A percentile compares a stretch with the other conserved stretches of the same genome.
These are phyloP conservation scores for Monosporozyma aquatica DNA, from an alignment of 805 yeast species.

Conservation along the genomic window DNA sequence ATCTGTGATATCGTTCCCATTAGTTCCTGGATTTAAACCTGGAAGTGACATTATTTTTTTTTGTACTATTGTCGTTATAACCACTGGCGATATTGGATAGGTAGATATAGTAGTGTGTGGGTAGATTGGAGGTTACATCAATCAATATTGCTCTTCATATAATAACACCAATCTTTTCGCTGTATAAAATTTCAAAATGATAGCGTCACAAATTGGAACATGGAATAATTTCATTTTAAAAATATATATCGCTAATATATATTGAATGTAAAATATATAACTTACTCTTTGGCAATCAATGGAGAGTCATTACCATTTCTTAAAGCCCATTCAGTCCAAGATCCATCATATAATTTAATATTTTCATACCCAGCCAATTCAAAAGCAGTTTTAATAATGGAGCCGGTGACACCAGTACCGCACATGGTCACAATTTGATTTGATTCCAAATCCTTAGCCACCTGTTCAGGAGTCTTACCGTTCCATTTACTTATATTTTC, in stretches of 20 bases:
- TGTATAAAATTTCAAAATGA: too few relatives aligned
- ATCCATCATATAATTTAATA: slow-evolving; percentile 70
- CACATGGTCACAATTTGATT: slow-evolving; percentile 49
- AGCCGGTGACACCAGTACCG: slow-evolving; percentile 95
- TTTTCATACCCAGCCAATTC: slow-evolving; percentile 42
- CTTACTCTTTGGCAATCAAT: slow-evolving; percentile 14
- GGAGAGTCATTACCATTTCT: slow-evolving; percentile 14
- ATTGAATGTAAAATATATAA: neutral
- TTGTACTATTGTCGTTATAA: too few relatives aligned
- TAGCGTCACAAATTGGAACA: too few relatives aligned
- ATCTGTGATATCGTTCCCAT: slow-evolving; percentile 5
- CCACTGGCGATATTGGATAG: too few relatives aligned
- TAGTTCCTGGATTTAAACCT: neutral
- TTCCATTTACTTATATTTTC: slow-evolving; percentile 35
- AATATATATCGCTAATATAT: neutral
- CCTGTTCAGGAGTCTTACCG: neutral
- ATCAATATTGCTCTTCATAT: too few relatives aligned
- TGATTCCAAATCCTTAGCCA: slow-evolving; percentile 16
- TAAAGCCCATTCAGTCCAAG: slow-evolving; percentile 50
- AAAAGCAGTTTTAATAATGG: slow-evolving; percentile 70
- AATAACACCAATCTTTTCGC: too few relatives aligned
- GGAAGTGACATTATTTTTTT: neutral
- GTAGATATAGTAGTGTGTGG: neutral
- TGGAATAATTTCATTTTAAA: neutral
- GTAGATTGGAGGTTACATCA: too few relatives aligned